These are phyloP conservation scores for Bipolaris bicolor DNA, from an alignment of 2,329 filamentous ascomycete genomes.

Conservation along the genomic window DNA sequence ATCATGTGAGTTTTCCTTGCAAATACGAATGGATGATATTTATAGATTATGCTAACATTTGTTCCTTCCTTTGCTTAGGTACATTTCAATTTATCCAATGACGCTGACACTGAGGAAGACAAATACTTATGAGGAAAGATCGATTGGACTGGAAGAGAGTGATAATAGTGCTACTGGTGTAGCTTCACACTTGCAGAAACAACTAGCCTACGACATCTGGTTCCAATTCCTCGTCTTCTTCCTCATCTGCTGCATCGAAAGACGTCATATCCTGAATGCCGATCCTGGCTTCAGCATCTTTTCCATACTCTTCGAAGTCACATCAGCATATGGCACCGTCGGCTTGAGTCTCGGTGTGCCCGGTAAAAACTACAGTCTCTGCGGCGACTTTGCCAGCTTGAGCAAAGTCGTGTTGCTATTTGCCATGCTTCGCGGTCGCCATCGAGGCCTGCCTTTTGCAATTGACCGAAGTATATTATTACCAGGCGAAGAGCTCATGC, in stretches of 20 bases:
- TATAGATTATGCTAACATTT: neutral
- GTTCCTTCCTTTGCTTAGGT: neutral
- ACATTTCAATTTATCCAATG: slow-evolving; percentile 68
- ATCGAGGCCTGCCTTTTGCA: slow-evolving; percentile 39
- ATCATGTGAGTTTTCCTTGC: slow-evolving; percentile 60
- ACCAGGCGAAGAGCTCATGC: slow-evolving; percentile 44
- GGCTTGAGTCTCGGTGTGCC: slow-evolving; percentile 65
- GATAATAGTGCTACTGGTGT: slow-evolving; percentile 25
- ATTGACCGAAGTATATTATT: slow-evolving; percentile 42
- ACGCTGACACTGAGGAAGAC: slow-evolving; percentile 70
- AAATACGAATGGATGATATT: neutral
- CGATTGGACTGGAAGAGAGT: slow-evolving; percentile 63
- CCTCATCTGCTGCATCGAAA: slow-evolving; percentile 66
- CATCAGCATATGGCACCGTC: slow-evolving; percentile 66
- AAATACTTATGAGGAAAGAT: slow-evolving; percentile 74
- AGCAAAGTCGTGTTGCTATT: slow-evolving; percentile 65
- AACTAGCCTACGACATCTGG: slow-evolving; percentile 72
- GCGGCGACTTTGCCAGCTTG: slow-evolving; percentile 59
- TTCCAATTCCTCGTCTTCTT: slow-evolving; percentile 67
- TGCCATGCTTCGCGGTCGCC: slow-evolving; percentile 57
- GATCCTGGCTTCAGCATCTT: slow-evolving; percentile 40
- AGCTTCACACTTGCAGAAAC: slow-evolving; percentile 63
- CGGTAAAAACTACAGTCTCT: slow-evolving; percentile 61
- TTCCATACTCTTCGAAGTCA: slow-evolving; percentile 60
- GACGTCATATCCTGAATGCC: slow-evolving; percentile 56